Conservation (phyloP, 106 monocot genomes). For the Acorus gramineus region DNA sequence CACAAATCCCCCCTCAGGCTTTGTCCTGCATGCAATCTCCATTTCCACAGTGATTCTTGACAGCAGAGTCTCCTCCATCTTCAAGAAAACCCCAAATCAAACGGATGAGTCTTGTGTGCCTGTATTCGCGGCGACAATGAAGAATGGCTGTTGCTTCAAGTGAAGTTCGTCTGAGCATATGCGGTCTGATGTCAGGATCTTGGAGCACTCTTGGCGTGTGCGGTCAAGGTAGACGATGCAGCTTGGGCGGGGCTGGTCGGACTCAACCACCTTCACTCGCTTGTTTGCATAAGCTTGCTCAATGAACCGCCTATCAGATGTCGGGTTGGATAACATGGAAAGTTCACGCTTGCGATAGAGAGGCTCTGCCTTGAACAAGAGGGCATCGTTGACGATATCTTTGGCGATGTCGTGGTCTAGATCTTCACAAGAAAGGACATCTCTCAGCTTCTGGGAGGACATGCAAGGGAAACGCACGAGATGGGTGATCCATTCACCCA, state of each 20-base stretch:
- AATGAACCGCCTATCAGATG: background rate
- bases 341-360: constrained; percentile 16
- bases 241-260: constrained; percentile 14
- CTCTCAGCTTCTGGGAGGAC: constrained; percentile 18
- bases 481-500: constrained; percentile 2
- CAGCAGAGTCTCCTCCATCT: constrained; percentile 17
- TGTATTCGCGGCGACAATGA: constrained; percentile 17
- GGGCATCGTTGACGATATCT: constrained; percentile 17
- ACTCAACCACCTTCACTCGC: constrained; percentile 22
- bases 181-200: constrained; percentile 10
- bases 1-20: constrained; percentile 14
- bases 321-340: constrained; percentile 1
- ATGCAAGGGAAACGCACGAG: constrained; percentile 19
- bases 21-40: constrained; percentile 15
- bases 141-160: constrained; percentile 21
- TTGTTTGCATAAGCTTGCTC: constrained; percentile 16
- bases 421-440: constrained; percentile 13
- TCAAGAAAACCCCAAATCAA: constrained; percentile 20
- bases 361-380: constrained; percentile 18
- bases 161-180: constrained; percentile 20
- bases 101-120: constrained; percentile 20
- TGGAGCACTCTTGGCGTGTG: constrained; percentile 14
- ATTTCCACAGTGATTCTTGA: constrained; percentile 16
- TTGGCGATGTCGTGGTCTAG: constrained; percentile 16
- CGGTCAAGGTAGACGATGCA: constrained; percentile 31